phyloP scores from a whole-genome alignment of 2,329 filamentous ascomycete species.

The Rhynchosporium secalis region DNA sequence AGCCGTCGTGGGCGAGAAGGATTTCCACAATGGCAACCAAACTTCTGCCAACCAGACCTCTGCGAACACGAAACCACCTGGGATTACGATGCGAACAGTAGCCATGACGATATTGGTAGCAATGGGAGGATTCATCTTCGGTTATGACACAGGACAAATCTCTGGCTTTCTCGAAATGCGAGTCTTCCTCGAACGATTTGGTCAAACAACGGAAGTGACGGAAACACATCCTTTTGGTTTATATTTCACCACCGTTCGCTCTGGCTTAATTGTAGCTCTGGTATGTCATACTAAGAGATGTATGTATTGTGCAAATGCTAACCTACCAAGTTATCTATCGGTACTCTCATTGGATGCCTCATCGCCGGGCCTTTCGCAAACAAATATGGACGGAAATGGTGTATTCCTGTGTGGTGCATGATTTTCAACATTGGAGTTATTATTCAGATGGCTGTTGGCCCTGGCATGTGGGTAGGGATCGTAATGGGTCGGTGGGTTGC shows the following conservation, averaged over 20 bases:
- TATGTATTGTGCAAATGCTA: slow-evolving; percentile 33
- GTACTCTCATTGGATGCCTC: slow-evolving; percentile 77
- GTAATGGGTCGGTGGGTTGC: slow-evolving; percentile 64
- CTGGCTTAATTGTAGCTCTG: slow-evolving; percentile 63
- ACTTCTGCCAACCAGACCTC: background rate
- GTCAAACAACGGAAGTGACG: slow-evolving; percentile 37
- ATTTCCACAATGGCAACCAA: slow-evolving; percentile 4
- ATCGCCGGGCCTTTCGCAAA: slow-evolving; percentile 73
- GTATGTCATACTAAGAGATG: slow-evolving; percentile 48
- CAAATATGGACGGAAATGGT: slow-evolving; percentile 58
- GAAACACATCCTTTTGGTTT: slow-evolving; percentile 34
- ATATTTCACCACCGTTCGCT: slow-evolving; percentile 58
- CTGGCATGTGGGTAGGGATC: slow-evolving; percentile 60
- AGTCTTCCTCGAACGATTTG: slow-evolving; percentile 57
- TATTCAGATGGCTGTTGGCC: slow-evolving; percentile 60
- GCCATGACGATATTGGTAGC: slow-evolving; percentile 33
- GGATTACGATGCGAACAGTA: slow-evolving; percentile 28
- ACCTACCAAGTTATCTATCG: slow-evolving; percentile 63
- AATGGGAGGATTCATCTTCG: slow-evolving; percentile 40
- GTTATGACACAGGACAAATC: slow-evolving; percentile 44
- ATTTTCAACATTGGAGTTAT: slow-evolving; percentile 65
- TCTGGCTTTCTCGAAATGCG: slow-evolving; percentile 61
- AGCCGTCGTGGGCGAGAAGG: slow-evolving; percentile 13
- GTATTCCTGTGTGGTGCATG: slow-evolving; percentile 54
- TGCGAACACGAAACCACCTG: slow-evolving; percentile 13